Percentiles rank a stretch among this genome's conserved stretches.
Conservation (phyloP, 2,329 filamentous ascomycete species). For the Pestalotiopsis sp. region DNA sequence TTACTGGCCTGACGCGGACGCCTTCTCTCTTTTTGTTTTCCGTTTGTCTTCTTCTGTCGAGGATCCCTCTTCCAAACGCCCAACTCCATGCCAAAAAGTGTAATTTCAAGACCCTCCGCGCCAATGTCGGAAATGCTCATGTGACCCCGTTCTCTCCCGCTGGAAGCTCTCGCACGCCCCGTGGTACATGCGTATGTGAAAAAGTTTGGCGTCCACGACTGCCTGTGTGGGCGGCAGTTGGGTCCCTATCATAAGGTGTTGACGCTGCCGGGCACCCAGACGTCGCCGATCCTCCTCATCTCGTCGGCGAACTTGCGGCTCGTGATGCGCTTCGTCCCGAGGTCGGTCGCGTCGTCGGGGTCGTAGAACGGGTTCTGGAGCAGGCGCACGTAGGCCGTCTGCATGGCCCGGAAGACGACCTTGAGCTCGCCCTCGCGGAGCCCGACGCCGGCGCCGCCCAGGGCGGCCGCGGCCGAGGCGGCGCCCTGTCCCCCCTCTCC, state of each 20-base stretch:
- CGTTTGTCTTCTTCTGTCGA: not conserved
- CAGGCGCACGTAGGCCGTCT: conserved; percentile 86
- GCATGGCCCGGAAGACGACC: conserved; percentile 87
- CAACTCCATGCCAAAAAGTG: not conserved
- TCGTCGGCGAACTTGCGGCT: conserved; percentile 81
- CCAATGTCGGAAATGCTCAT: not conserved
- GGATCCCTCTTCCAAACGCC: not conserved
- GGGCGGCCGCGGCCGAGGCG: conserved; percentile 17
- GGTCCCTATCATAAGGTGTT: not conserved
- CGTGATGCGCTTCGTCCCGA: conserved; percentile 66
- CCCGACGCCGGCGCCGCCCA: conserved; percentile 51
- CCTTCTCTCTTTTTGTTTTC: not conserved
- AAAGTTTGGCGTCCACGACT: not conserved
- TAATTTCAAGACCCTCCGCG: not conserved
- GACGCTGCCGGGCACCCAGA: conserved; percentile 74
- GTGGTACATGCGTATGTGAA: not conserved
- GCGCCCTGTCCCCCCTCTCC: conserved; percentile 21
- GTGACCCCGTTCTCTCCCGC: not conserved
- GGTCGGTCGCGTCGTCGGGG: conserved; percentile 76
- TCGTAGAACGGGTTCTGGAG: conserved; percentile 95
- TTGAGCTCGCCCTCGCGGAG: conserved; percentile 86
- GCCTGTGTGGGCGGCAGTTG: not conserved
- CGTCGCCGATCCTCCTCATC: conserved; percentile 82
- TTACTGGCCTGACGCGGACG: not conserved
- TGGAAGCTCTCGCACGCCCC: not conserved